These are phyloP conservation scores for Microthyrium microscopicum DNA, from an alignment of 2,329 filamentous ascomycete genomes.

Conservation along the genomic window DNA sequence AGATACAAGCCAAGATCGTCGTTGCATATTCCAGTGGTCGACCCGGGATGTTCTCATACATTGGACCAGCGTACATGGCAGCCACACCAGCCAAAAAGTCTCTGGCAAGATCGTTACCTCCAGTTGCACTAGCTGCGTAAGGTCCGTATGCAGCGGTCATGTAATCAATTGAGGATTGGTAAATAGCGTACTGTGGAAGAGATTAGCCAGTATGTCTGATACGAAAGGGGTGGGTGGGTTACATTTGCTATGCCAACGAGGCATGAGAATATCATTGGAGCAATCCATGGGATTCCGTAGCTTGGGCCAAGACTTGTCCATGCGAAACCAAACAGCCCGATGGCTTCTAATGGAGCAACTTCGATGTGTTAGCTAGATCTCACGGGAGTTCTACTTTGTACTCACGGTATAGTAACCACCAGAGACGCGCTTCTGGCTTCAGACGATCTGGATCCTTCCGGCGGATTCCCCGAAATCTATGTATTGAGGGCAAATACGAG, in stretches of 20 bases:
- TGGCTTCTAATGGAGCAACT: constrained; percentile 22
- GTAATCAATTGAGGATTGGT: constrained; percentile 65
- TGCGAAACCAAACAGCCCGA: constrained; percentile 56
- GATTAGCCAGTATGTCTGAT: constrained; percentile 53
- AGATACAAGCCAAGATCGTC: constrained; percentile 34
- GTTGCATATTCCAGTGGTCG: constrained; percentile 32
- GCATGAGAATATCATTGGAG: constrained; percentile 45
- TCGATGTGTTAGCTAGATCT: constrained; percentile 23
- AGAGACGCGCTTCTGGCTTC: constrained; percentile 30
- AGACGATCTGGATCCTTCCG: constrained; percentile 5
- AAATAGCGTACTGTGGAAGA: constrained; percentile 48
- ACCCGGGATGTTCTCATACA: constrained; percentile 7
- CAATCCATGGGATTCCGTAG: constrained; percentile 46
- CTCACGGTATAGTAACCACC: constrained; percentile 41
- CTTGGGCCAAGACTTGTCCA: constrained; percentile 49
- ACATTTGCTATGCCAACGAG: constrained; percentile 62
- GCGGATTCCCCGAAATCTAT: constrained; percentile 22
- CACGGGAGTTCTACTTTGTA: constrained; percentile 26
- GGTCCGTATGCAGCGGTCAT: constrained; percentile 61
- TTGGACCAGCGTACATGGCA: constrained; percentile 47
- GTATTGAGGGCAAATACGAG: constrained; percentile 38
- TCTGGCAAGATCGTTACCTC: constrained; percentile 59
- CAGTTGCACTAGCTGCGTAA: constrained; percentile 60
- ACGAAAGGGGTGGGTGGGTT: constrained; percentile 58
- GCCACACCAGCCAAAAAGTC: constrained; percentile 61